Evolutionary conservation across 768 basidiomycete genomes (phyloP).

Genomic region (Leccinum imitatum): DNA sequence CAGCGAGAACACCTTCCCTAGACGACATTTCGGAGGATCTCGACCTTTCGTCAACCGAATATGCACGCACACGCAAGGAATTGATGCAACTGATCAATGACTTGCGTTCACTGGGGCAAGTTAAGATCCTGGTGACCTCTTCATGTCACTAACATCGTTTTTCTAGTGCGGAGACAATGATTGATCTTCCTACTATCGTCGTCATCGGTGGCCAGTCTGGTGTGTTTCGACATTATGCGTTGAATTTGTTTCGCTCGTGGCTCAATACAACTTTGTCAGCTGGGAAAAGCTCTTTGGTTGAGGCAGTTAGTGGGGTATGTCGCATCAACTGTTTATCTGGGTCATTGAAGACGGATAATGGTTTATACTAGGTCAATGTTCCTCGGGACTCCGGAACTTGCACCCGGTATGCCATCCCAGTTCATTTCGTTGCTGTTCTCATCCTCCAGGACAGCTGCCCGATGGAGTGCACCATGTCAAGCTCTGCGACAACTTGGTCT

Average conservation of each 20-base stretch:
- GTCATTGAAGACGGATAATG: neutral
- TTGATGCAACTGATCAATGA: slow-evolving; percentile 40
- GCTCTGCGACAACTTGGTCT: slow-evolving; percentile 38
- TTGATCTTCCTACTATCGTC: slow-evolving; percentile 51
- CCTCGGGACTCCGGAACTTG: slow-evolving; percentile 63
- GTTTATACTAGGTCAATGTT: slow-evolving; percentile 47
- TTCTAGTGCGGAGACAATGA: slow-evolving; percentile 36
- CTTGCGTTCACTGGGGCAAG: slow-evolving; percentile 42
- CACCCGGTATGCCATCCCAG: slow-evolving; percentile 40
- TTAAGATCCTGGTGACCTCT: neutral
- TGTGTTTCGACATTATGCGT: slow-evolving; percentile 21
- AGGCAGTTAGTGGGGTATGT: slow-evolving; percentile 56
- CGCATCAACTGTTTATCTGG: neutral
- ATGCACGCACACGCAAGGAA: slow-evolving; percentile 40
- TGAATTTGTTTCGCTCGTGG: neutral
- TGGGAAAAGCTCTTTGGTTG: slow-evolving; percentile 60
- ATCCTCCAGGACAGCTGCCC: slow-evolving; percentile 41
- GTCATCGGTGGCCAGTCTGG: slow-evolving; percentile 60
- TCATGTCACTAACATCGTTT: slow-evolving; percentile 1
- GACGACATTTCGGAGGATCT: slow-evolving; percentile 15
- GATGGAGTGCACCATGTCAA: slow-evolving; percentile 52
- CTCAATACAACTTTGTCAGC: slow-evolving; percentile 33
- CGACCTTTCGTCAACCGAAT: slow-evolving; percentile 35
- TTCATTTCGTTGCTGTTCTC: neutral
- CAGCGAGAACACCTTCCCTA: slow-evolving; percentile 7